phyloP scores from a whole-genome alignment of 768 basidiomycete species.

The Lactarius sp. region DNA sequence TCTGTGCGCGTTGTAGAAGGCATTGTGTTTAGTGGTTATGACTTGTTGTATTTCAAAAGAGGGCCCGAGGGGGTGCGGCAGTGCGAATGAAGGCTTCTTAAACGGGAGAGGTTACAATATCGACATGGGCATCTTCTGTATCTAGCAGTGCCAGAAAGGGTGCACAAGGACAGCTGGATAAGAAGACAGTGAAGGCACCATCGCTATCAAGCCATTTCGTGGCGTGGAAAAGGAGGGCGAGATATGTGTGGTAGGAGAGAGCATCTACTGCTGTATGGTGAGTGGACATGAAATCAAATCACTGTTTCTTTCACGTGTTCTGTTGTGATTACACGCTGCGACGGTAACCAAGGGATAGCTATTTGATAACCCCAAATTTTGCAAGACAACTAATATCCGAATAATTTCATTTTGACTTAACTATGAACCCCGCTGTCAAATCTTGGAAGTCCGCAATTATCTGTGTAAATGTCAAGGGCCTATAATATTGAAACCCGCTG shows the following conservation, averaged over 20 bases:
- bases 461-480: no score
- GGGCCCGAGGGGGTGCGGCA: slow-evolving; percentile 1
- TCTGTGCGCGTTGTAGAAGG: slow-evolving; percentile 18
- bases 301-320: no score
- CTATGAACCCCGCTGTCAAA: no score
- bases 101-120: background rate
- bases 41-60: slow-evolving; percentile 2
- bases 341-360: no score
- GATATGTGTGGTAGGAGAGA: slow-evolving; percentile 4
- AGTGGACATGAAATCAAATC: no score
- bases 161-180: slow-evolving; percentile 15
- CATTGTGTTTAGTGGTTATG: background rate
- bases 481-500: no score
- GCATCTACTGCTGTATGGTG: no score
- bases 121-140: slow-evolving; percentile 16
- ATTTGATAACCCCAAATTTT: no score
- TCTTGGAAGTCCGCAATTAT: no score
- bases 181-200: slow-evolving; percentile 19
- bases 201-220: slow-evolving; percentile 2
- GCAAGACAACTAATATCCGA: no score
- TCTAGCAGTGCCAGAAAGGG: slow-evolving; percentile 21
- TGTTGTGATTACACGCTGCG: no score
- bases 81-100: slow-evolving; percentile 18
- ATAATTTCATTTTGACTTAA: no score
- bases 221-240: background rate